Conservation (phyloP, 371 early-diverging fungal species). For the Mortierella sp. region DNA sequence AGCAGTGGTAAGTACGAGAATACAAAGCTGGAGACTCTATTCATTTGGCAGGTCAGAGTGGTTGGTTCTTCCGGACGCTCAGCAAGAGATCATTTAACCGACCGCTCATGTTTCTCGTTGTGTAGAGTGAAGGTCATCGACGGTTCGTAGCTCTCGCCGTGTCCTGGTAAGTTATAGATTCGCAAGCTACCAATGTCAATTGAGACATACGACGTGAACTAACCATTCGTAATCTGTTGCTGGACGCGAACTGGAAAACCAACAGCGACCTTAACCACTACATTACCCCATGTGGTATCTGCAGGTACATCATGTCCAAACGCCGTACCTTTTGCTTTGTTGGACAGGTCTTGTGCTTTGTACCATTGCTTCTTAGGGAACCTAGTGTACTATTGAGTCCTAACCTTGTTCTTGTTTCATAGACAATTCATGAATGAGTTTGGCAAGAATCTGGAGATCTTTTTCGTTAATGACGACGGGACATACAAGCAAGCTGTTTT, state of each 20-base stretch:
- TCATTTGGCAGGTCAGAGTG: conserved; percentile 15
- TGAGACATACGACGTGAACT: too few relatives aligned
- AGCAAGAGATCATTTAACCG: too few relatives aligned
- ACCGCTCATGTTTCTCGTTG: not conserved
- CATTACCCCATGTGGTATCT: conserved; percentile 84
- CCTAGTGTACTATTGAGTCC: not conserved
- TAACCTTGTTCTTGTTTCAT: not conserved
- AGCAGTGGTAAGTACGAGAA: conserved; percentile 69
- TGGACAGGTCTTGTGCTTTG: too few relatives aligned
- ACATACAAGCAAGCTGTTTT: conserved; percentile 59
- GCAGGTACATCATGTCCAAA: conserved; percentile 68
- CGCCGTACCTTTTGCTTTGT: not conserved
- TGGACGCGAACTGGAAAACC: too few relatives aligned
- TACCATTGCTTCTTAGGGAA: too few relatives aligned
- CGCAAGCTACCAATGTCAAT: not conserved
- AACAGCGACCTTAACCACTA: conserved; percentile 58
- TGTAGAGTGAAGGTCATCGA: conserved; percentile 74
- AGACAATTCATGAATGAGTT: conserved; percentile 87
- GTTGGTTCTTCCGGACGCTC: too few relatives aligned
- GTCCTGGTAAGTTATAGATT: conserved; percentile 56
- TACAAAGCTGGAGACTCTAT: too few relatives aligned
- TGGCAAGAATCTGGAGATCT: conserved; percentile 68
- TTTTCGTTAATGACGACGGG: conserved; percentile 65
- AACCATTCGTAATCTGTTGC: too few relatives aligned
- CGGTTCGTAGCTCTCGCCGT: conserved; percentile 75